phyloP scores from a whole-genome alignment of 2,329 filamentous ascomycete species.

The Tolypocladium sp. region DNA sequence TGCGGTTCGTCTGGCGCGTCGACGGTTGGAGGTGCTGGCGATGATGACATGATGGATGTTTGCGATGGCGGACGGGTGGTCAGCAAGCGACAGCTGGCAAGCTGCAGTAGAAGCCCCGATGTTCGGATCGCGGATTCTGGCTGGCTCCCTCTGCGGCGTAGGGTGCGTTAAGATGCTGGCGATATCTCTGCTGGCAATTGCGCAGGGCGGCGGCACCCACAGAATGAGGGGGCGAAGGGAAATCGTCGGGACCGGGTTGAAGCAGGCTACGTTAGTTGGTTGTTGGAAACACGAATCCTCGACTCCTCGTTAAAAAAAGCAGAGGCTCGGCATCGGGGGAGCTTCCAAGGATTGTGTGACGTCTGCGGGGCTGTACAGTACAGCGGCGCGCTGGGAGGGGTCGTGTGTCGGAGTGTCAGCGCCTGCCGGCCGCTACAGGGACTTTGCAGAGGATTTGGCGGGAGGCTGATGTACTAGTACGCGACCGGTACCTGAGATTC shows the following conservation, averaged over 20 bases:
- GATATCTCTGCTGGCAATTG: neutral
- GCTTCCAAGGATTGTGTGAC: neutral
- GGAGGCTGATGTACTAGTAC: neutral
- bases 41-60: conserved; percentile 25
- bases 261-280: neutral
- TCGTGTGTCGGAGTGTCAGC: neutral
- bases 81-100: neutral
- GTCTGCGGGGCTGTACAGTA: neutral
- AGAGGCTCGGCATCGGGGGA: neutral
- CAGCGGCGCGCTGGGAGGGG: neutral
- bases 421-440: neutral
- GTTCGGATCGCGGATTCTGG: neutral
- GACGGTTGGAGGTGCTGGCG: conserved; percentile 20
- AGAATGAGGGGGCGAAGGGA: neutral
- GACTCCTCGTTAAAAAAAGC: neutral
- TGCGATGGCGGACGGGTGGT: neutral
- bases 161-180: neutral
- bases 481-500: neutral
- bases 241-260: neutral
- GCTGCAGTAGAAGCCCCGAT: neutral
- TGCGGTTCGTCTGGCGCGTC: conserved; percentile 34
- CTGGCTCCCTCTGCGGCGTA: neutral
- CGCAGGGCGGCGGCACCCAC: neutral
- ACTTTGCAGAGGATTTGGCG: neutral
- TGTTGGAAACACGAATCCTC: neutral